A percentile compares a stretch with the other conserved stretches of the same genome.
Evolutionary conservation across 2,329 filamentous ascomycete species (phyloP).

Genomic region (Fusarium agapanthi): DNA sequence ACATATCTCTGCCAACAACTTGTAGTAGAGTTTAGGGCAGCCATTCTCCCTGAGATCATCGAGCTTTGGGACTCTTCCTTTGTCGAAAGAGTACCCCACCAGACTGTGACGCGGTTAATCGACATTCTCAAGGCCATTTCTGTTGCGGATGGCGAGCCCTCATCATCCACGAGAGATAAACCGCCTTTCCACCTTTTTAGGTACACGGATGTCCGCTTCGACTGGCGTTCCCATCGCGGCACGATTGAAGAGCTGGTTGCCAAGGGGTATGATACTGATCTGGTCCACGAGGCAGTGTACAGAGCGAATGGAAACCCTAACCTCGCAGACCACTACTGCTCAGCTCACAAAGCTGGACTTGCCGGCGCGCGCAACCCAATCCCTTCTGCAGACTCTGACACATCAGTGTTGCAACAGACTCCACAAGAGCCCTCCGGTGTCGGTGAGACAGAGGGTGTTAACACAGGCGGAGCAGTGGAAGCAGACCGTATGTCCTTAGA

Average conservation of each 20-base stretch:
- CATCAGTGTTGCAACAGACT: conserved; percentile 44
- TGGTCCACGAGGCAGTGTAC: conserved; percentile 83
- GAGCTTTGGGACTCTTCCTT: conserved; percentile 87
- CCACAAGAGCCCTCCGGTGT: conserved; percentile 18
- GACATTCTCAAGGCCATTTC: conserved; percentile 84
- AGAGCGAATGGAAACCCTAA: conserved; percentile 75
- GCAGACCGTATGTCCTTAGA: conserved; percentile 52
- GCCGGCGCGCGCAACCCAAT: conserved; percentile 73
- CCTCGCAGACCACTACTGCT: conserved; percentile 78
- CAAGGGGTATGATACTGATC: conserved; percentile 58
- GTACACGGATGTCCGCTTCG: conserved; percentile 54
- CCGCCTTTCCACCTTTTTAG: conserved; percentile 54
- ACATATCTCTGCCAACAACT: conserved; percentile 72
- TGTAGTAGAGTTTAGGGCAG: conserved; percentile 83
- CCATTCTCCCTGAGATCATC: conserved; percentile 78
- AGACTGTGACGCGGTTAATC: conserved; percentile 80
- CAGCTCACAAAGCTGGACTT: conserved; percentile 65
- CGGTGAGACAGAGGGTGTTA: conserved; percentile 38
- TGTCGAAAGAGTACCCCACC: conserved; percentile 80
- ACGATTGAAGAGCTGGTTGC: conserved; percentile 47
- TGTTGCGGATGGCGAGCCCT: conserved; percentile 76
- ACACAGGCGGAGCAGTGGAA: conserved; percentile 40
- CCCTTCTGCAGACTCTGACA: conserved; percentile 65
- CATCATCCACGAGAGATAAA: conserved; percentile 70
- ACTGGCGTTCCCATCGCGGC: conserved; percentile 51